Base-by-base conservation (phyloP, 768 basidiomycete genomes). In the Mycena filopes region DNA sequence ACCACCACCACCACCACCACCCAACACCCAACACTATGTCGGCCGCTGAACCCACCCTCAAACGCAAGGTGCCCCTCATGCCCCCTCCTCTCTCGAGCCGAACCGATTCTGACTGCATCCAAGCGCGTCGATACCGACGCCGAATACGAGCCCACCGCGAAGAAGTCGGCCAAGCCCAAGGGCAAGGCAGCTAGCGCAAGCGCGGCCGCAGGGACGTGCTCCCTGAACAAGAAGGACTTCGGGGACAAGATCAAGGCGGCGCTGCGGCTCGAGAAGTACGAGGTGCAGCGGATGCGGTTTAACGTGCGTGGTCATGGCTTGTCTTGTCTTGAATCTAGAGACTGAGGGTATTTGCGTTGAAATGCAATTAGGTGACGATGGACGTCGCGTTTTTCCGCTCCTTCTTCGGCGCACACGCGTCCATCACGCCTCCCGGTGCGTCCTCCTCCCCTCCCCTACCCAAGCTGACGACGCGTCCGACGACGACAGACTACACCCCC, bases 221-320 rank as follows among this genome's bases (percentile, higher is more conserved):
- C 67, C n/a, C 62, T 68, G 31, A 63, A 38, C 57, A 68, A 64
- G 67, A 66, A 61, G 18, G 60, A 68, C 20, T 68, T 68, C 20
- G 62, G 67, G 21, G 67, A 68, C 25, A 31, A 25, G 8, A 64
- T 68, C 23, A 68, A 68, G 31, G 62, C 20, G 9, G 62, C 62
- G 6, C 45, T 68, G 54, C n/a, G 62, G 26, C 53, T 68, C 12
- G 67, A 68, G 51, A 68, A 68, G 48, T 68, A 64, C n/a, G 67
- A 68, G 11, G 67, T 55, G 2, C 67, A 68, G 48, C 51, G 62
- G 10, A 68, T 64, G 62, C 67, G 67, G n/a, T 50, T 68, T n/a
- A 64, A 68, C 48, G 55, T 63, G 38, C 55, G 55, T 33, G 31
- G 23, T n/a, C n/a, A 25, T 3, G 2, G n/a, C 16, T 12, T 7